Percentiles rank a stretch among this genome's conserved stretches.
phyloP scores from a whole-genome alignment of 208 protist species.

The Leishmania mexicana region DNA sequence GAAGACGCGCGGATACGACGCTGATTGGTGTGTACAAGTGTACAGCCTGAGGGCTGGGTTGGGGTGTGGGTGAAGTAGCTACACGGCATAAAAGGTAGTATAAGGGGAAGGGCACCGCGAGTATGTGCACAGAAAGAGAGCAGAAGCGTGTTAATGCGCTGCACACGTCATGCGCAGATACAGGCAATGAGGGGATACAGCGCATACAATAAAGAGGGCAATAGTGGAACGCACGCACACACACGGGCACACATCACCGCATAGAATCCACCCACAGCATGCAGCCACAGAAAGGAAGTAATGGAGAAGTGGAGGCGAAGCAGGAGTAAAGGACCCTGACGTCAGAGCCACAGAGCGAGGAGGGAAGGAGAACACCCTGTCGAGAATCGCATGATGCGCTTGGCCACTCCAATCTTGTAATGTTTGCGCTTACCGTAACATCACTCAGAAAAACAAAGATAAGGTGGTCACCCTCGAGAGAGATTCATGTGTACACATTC shows the following conservation, averaged over 20 bases:
- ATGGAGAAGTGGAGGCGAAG: conserved; percentile 10
- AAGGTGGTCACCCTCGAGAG: neutral
- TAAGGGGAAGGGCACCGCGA: neutral
- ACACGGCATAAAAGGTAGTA: neutral
- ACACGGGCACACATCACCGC: neutral
- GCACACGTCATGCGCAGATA: neutral
- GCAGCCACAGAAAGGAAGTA: conserved; percentile 2
- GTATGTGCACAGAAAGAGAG: neutral
- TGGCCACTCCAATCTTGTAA: neutral
- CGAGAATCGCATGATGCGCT: neutral
- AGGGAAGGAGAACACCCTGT: neutral
- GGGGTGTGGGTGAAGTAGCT: neutral
- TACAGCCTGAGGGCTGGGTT: neutral
- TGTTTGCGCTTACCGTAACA: neutral
- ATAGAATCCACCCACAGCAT: neutral
- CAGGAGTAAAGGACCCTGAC: neutral
- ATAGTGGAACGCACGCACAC: neutral
- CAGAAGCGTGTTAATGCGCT: neutral
- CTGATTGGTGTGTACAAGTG: neutral
- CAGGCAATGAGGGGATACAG: neutral
- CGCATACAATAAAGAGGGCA: neutral
- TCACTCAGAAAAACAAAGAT: neutral
- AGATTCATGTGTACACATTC: neutral
- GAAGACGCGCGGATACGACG: neutral
- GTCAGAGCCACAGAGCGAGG: neutral